Evolutionary conservation across 805 yeast species (phyloP).

Genomic region (Cyberlindnera mississippiensis): DNA sequence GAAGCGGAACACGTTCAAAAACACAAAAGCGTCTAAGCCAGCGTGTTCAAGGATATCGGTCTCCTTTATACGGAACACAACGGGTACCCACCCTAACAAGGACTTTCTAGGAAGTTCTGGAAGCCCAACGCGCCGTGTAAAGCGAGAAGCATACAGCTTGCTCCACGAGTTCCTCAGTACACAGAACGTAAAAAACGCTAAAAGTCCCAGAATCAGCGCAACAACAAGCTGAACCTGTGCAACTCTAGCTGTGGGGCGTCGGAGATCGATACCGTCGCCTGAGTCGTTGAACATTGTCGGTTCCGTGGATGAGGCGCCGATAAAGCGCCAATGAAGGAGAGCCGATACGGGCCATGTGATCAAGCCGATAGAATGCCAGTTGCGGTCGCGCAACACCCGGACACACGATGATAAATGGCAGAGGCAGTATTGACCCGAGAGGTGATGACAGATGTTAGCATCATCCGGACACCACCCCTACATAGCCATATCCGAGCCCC

Average conservation of each 20-base stretch:
- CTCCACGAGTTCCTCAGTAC: slow-evolving; percentile 71
- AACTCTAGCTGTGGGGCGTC: slow-evolving; percentile 40
- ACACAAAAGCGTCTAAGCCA: slow-evolving; percentile 92
- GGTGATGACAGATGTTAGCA: too few species aligned
- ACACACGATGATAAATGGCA: too few species aligned
- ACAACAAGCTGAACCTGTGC: slow-evolving; percentile 74
- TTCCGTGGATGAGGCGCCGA: too few species aligned
- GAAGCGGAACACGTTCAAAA: slow-evolving; percentile 86
- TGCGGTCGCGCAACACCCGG: too few species aligned
- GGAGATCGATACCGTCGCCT: slow-evolving; percentile 17
- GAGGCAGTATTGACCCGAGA: too few species aligned
- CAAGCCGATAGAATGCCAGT: too few species aligned
- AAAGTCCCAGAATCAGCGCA: slow-evolving; percentile 62
- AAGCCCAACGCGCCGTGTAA: slow-evolving; percentile 41
- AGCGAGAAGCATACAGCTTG: slow-evolving; percentile 78
- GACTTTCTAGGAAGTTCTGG: slow-evolving; percentile 56
- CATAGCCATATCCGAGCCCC: too few species aligned
- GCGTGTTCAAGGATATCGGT: slow-evolving; percentile 80
- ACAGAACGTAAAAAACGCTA: slow-evolving; percentile 68
- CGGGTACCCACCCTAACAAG: slow-evolving; percentile 78
- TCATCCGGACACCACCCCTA: too few species aligned
- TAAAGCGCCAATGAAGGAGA: too few species aligned
- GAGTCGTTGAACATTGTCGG: slow-evolving; percentile 1
- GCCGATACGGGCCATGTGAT: too few species aligned
- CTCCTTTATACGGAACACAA: slow-evolving; percentile 62